phyloP scores from a whole-genome alignment of 257 asterid genomes.

The Rubia yunnanensis region DNA sequence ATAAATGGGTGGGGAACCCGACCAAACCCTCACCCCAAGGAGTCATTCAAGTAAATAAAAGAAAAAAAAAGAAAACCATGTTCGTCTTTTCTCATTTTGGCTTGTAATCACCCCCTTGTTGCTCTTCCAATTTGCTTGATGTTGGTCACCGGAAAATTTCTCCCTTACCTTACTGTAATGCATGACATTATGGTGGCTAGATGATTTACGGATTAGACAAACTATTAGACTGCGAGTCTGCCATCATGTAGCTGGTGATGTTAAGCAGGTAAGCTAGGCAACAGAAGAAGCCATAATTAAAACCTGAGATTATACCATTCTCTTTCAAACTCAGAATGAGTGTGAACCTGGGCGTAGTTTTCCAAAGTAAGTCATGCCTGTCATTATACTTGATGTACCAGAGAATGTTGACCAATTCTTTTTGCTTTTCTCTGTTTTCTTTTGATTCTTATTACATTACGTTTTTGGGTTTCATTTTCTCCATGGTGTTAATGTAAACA shows the following conservation, averaged over 20 bases:
- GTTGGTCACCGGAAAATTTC: neutral
- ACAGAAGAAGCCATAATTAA: neutral
- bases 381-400: neutral
- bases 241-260: neutral
- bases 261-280: neutral
- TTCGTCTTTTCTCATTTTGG: neutral
- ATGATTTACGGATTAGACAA: neutral
- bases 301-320: neutral
- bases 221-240: neutral
- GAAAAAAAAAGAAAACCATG: neutral
- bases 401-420: constrained; percentile 1
- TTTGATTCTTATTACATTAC: neutral
- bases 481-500: constrained; percentile 21
- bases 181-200: neutral
- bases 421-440: neutral
- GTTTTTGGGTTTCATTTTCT: neutral
- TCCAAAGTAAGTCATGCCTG: neutral
- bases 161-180: neutral
- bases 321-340: neutral
- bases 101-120: neutral
- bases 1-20: neutral
- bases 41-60: neutral
- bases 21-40: neutral
- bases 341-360: no score
- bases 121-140: neutral